Conservation (phyloP, 768 basidiomycete genomes). For the Amanita exitialis region DNA sequence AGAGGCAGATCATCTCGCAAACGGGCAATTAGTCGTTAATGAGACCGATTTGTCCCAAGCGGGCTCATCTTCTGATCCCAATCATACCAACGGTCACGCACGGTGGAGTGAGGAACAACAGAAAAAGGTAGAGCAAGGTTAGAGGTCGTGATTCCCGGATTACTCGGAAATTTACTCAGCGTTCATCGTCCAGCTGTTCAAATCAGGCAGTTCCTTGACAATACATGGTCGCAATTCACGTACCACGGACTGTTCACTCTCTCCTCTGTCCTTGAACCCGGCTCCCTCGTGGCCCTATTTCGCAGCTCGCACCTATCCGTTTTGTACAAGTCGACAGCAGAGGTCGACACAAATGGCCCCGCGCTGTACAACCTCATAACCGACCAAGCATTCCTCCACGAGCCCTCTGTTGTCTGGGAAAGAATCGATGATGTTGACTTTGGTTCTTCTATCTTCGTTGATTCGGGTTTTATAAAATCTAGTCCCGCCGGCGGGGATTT, state of each 20-base stretch:
- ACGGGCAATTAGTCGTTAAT: conserved; percentile 45
- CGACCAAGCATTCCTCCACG: conserved; percentile 70
- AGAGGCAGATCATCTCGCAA: conserved; percentile 67
- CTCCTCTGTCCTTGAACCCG: conserved; percentile 46
- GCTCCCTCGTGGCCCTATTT: conserved; percentile 73
- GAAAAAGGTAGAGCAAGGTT: conserved; percentile 64
- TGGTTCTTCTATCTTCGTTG: conserved; percentile 66
- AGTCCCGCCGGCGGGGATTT: conserved; percentile 75
- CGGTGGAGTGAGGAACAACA: conserved; percentile 43
- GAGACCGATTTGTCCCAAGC: conserved; percentile 16
- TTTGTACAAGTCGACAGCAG: conserved; percentile 49
- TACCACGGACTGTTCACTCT: conserved; percentile 83
- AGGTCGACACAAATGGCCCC: conserved; percentile 15
- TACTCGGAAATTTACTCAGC: not conserved
- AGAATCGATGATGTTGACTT: conserved; percentile 84
- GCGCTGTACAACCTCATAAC: conserved; percentile 79
- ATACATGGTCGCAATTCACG: conserved; percentile 73
- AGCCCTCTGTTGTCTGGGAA: conserved; percentile 85
- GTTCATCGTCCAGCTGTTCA: conserved; percentile 39
- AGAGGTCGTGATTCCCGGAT: conserved; percentile 10
- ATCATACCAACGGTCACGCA: conserved; percentile 13
- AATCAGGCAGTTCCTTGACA: conserved; percentile 59
- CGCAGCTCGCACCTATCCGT: conserved; percentile 87
- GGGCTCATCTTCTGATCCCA: conserved; percentile 12
- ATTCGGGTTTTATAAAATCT: conserved; percentile 52